Conservation (phyloP, 1,139 yeast genomes). For the Zygosaccharomyces pseudobailii region DNA sequence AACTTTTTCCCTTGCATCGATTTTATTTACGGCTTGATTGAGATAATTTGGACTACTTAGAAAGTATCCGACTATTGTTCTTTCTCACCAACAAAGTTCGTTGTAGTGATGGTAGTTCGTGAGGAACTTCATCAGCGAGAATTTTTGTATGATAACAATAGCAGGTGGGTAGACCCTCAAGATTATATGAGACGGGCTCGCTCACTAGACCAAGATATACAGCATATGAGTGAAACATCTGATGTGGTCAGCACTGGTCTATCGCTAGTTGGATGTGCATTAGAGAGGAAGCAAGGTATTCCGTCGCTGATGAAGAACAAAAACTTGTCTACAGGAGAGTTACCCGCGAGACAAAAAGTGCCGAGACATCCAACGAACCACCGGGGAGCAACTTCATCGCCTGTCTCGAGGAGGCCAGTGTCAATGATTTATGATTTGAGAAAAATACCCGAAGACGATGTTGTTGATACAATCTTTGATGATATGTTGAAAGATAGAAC, state of each 20-base stretch:
- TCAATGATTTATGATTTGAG: conserved; percentile 7
- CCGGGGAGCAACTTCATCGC: not conserved
- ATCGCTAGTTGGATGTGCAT: conserved; percentile 12
- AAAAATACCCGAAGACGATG: conserved; percentile 14
- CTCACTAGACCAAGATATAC: conserved; percentile 10
- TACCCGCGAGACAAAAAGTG: not conserved
- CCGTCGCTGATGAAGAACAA: conserved; percentile 11
- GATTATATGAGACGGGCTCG: conserved; percentile 13
- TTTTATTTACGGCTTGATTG: not conserved
- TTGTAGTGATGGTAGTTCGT: not conserved
- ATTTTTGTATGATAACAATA: not conserved
- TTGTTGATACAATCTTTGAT: conserved; percentile 19
- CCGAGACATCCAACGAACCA: conserved; percentile 2
- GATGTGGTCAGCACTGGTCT: conserved; percentile 10
- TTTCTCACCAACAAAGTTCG: not conserved
- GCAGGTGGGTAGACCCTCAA: conserved; percentile 12
- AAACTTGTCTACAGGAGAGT: conserved; percentile 13
- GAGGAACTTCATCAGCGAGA: not conserved
- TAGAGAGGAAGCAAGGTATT: conserved; percentile 2
- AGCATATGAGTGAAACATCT: not conserved
- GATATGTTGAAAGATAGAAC: conserved; percentile 20
- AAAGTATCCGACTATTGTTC: not conserved
- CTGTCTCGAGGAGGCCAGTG: not conserved
- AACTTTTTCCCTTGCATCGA: not conserved
- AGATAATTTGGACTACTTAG: not conserved